Conservation (phyloP, 2,329 filamentous ascomycete genomes). For the Fusarium decemcellulare region DNA sequence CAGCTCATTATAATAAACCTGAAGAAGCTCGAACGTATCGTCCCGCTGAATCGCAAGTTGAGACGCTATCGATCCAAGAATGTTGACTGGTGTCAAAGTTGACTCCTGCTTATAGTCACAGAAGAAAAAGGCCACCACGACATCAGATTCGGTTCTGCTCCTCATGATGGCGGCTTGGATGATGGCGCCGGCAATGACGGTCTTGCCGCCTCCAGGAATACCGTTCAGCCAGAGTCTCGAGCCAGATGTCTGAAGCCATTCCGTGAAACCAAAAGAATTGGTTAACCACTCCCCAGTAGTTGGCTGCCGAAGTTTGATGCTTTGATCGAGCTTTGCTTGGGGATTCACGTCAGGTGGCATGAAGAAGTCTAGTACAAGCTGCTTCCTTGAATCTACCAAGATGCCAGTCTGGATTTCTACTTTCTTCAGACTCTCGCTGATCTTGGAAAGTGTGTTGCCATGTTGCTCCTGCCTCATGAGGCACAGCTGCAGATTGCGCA, state of each 20-base stretch:
- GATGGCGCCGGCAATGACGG: not conserved
- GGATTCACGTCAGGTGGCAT: not conserved
- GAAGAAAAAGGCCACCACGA: not conserved
- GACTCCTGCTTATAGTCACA: not conserved
- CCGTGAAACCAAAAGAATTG: not conserved
- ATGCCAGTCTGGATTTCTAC: not conserved
- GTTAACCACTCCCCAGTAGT: not conserved
- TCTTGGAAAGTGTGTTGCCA: not conserved
- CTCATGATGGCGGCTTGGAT: not conserved
- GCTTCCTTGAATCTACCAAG: not conserved
- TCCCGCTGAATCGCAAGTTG: not conserved
- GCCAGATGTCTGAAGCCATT: not conserved
- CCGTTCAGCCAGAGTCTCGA: not conserved
- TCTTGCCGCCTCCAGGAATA: not conserved
- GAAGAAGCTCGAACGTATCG: not conserved
- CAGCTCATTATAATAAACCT: not conserved
- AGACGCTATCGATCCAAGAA: not conserved
- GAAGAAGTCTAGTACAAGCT: not conserved
- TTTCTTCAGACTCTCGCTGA: not conserved
- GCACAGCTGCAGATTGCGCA: not conserved
- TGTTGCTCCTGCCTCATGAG: not conserved
- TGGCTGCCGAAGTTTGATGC: not conserved
- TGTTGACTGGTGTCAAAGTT: not conserved
- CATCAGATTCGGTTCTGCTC: not conserved
- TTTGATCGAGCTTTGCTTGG: not conserved